phyloP scores from a whole-genome alignment of 495 filamentous ascomycete genomes.

The Cryomyces minteri region DNA sequence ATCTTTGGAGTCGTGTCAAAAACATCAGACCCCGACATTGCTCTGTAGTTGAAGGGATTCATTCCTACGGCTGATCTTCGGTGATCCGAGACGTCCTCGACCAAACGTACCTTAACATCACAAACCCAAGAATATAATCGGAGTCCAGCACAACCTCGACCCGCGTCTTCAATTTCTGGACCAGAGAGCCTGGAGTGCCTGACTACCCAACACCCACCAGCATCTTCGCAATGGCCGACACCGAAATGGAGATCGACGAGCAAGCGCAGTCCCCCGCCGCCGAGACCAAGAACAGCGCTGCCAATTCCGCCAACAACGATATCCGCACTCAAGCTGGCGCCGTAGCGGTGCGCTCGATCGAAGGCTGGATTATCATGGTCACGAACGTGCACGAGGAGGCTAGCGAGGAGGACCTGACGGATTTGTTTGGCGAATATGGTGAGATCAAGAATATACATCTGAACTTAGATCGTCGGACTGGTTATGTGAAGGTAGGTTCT shows the following conservation, averaged over 20 bases:
- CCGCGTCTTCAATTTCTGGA: too few species aligned
- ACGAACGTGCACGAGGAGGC: slow-evolving; percentile 98
- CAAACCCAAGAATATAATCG: too few species aligned
- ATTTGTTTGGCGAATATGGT: slow-evolving; percentile 88
- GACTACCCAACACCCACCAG: too few species aligned
- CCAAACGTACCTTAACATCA: too few species aligned
- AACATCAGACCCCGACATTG: too few species aligned
- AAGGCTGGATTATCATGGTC: slow-evolving; percentile 95
- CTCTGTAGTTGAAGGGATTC: too few species aligned
- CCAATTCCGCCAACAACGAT: slow-evolving; percentile 14
- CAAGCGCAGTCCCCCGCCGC: slow-evolving; percentile 9
- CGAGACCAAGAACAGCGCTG: slow-evolving; percentile 28
- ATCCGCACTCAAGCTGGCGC: slow-evolving; percentile 59
- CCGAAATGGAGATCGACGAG: slow-evolving; percentile 65
- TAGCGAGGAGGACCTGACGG: slow-evolving; percentile 85
- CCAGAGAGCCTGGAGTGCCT: too few species aligned
- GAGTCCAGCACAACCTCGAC: too few species aligned
- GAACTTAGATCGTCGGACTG: slow-evolving; percentile 85
- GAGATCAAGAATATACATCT: slow-evolving; percentile 96
- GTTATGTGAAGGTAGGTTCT: slow-evolving; percentile 79
- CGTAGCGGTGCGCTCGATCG: slow-evolving; percentile 89
- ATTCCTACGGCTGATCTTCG: too few species aligned
- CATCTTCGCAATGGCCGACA: slow-evolving; percentile 13
- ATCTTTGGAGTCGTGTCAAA: too few species aligned
- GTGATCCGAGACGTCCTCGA: too few species aligned